phyloP scores from a whole-genome alignment of 371 early-diverging fungal genomes.

The Mortierella sp. region DNA sequence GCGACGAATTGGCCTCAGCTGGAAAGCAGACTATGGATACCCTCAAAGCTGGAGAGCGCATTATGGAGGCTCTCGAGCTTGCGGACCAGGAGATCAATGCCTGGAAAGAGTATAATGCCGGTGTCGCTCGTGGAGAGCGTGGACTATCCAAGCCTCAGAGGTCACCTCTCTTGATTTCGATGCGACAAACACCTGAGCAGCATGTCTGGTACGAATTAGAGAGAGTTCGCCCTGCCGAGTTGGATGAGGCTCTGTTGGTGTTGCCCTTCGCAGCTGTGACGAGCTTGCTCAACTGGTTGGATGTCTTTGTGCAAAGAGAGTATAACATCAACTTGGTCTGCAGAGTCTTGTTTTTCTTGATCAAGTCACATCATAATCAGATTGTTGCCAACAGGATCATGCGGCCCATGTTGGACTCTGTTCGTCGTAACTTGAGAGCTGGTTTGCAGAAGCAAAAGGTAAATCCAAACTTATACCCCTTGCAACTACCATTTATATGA shows the following conservation, averaged over 20 bases:
- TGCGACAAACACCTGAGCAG: conserved; percentile 81
- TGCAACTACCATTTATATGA: background rate
- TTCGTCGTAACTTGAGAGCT: conserved; percentile 73
- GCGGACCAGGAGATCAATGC: conserved; percentile 84
- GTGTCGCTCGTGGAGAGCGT: conserved; percentile 63
- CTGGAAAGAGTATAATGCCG: conserved; percentile 74
- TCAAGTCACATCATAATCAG: conserved; percentile 88
- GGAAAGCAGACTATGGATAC: conserved; percentile 90
- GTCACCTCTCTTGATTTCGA: conserved; percentile 77
- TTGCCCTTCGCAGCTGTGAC: conserved; percentile 86
- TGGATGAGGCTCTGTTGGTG: conserved; percentile 91
- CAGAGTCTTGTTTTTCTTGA: conserved; percentile 84
- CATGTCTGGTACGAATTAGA: conserved; percentile 85
- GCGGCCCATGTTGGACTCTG: conserved; percentile 82
- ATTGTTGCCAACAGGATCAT: conserved; percentile 81
- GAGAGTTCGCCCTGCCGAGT: conserved; percentile 83
- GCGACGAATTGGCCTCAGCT: conserved; percentile 79
- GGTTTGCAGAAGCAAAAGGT: conserved; percentile 78
- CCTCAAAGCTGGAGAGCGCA: conserved; percentile 92
- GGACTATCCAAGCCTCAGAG: conserved; percentile 72
- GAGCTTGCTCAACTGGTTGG: conserved; percentile 81
- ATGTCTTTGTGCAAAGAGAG: conserved; percentile 64
- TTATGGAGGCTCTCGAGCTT: conserved; percentile 91
- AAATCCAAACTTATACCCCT: background rate
- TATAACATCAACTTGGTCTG: conserved; percentile 84